phyloP scores from a whole-genome alignment of 1,284 basidiomycete species.

The Puccinia coronata region DNA sequence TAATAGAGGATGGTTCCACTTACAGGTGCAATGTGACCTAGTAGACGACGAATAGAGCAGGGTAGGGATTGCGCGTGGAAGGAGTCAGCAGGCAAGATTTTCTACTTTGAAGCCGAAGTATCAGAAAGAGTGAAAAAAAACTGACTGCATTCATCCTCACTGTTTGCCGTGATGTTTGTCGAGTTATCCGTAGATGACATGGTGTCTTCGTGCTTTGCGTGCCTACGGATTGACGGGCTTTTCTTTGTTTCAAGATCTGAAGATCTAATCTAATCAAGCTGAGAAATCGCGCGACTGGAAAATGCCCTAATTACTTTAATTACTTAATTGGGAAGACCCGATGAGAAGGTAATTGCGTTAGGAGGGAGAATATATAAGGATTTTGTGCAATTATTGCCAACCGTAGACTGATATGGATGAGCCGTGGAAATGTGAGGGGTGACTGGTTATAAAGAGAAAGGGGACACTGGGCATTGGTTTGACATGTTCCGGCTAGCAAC shows the following conservation, averaged over 20 bases:
- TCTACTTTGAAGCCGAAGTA: background rate
- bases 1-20: no score
- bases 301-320: no score
- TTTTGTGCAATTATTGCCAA: background rate
- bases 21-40: constrained; percentile 11
- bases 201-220: background rate
- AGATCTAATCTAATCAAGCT: no score
- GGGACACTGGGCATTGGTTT: no score
- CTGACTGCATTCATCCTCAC: constrained; percentile 16
- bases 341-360: background rate
- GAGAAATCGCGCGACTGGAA: no score
- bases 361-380: background rate
- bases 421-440: background rate
- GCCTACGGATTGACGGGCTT: background rate
- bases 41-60: background rate
- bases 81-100: background rate
- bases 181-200: background rate
- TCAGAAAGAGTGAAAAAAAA: background rate
- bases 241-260: background rate
- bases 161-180: background rate
- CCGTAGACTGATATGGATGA: background rate
- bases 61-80: background rate
- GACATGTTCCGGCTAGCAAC: no score
- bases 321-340: no score
- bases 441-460: background rate